phyloP scores from a whole-genome alignment of 179 eudicot genomes.

The Beta corolliflora region DNA sequence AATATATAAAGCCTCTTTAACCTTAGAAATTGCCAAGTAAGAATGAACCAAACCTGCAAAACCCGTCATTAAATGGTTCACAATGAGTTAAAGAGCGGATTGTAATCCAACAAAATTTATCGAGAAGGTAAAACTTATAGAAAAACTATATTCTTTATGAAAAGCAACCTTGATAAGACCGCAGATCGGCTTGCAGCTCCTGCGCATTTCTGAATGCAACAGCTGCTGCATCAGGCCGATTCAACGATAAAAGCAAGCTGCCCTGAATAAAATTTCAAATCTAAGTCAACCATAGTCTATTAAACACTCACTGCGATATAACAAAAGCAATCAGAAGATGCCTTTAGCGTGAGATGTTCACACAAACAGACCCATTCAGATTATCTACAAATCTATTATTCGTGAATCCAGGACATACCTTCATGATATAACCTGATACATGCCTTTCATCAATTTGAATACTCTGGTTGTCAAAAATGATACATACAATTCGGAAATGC shows the following conservation, averaged over 20 bases:
- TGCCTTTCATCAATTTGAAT: slow-evolving; percentile 94
- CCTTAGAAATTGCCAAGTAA: slow-evolving; percentile 82
- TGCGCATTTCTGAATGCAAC: slow-evolving; percentile 82
- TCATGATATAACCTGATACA: slow-evolving; percentile 80
- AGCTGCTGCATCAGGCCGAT: slow-evolving; percentile 92
- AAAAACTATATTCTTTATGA: not conserved
- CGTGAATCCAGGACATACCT: slow-evolving; percentile 47
- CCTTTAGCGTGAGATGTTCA: not conserved
- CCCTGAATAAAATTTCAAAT: slow-evolving; percentile 52
- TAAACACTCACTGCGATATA: not conserved
- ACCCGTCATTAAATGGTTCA: not conserved
- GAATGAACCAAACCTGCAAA: slow-evolving; percentile 83
- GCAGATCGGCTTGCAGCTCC: slow-evolving; percentile 91
- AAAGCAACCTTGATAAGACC: slow-evolving; percentile 85
- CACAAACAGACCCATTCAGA: not conserved
- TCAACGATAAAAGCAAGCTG: slow-evolving; percentile 79
- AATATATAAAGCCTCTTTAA: slow-evolving; percentile 84
- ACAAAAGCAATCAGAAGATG: slow-evolving; percentile 7
- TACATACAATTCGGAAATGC: not conserved
- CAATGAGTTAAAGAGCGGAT: not conserved
- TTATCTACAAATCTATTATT: not conserved
- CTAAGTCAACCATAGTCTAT: not conserved
- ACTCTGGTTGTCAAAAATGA: slow-evolving; percentile 54
- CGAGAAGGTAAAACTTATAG: not conserved
- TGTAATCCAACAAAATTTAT: not conserved